These are phyloP conservation scores for Elaeis guineensis DNA, from an alignment of 176 grass and related monocot genomes.

Conservation along the genomic window DNA sequence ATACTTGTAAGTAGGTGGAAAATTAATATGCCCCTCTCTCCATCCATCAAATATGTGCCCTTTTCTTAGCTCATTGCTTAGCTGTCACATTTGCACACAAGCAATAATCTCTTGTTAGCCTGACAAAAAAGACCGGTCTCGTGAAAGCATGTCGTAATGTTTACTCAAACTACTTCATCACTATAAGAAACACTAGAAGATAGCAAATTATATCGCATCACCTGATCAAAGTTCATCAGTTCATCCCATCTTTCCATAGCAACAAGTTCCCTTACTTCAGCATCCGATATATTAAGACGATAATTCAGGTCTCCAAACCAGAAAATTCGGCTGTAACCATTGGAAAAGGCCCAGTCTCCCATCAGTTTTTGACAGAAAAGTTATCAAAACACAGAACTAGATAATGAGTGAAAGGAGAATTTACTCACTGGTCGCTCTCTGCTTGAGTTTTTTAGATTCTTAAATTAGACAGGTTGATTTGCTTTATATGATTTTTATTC, in stretches of 20 bases:
- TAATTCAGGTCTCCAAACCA: slow-evolving; percentile 82
- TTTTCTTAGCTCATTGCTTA: slow-evolving; percentile 46
- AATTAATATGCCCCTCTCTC: slow-evolving; percentile 48
- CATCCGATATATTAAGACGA: slow-evolving; percentile 42
- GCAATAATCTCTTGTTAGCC: neutral
- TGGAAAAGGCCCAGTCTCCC: neutral
- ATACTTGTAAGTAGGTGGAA: slow-evolving; percentile 64
- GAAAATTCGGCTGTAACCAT: slow-evolving; percentile 42
- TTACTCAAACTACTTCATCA: no score
- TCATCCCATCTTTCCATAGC: slow-evolving; percentile 38
- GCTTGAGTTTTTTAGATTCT: no score
- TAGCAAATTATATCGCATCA: slow-evolving; percentile 7
- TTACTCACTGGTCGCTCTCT: no score
- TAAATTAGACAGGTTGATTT: no score
- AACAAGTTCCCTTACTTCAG: slow-evolving; percentile 30
- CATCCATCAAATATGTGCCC: slow-evolving; percentile 58
- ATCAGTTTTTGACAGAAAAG: neutral
- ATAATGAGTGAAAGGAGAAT: no score
- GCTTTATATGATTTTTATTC: no score
- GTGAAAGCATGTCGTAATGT: no score
- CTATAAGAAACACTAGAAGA: no score
- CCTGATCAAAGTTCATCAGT: slow-evolving; percentile 61
- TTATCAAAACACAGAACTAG: no score
- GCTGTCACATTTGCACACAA: slow-evolving; percentile 17
- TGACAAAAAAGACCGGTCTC: no score